phyloP scores from a whole-genome alignment of 805 yeast genomes.

The Millerozyma miso region DNA sequence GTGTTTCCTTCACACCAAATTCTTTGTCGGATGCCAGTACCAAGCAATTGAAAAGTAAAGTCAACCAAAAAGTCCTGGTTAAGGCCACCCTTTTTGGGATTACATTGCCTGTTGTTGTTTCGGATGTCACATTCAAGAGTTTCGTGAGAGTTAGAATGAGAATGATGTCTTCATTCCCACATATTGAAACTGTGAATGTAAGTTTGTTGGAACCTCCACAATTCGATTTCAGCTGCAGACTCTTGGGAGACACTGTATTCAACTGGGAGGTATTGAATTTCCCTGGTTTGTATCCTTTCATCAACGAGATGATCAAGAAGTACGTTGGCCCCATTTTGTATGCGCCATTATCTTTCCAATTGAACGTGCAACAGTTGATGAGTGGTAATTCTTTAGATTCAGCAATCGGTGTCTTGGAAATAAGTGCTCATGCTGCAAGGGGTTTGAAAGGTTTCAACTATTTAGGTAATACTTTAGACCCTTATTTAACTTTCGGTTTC shows the following conservation, averaged over 20 bases:
- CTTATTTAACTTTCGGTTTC: conserved; percentile 74
- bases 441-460: conserved; percentile 66
- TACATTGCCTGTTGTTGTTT: conserved; percentile 72
- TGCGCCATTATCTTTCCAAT: conserved; percentile 87
- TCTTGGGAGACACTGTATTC: conserved; percentile 76
- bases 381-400: conserved; percentile 77
- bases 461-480: conserved; percentile 80
- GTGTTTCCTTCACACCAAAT: conserved; percentile 88
- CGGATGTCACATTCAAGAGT: conserved; percentile 74
- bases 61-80: conserved; percentile 75
- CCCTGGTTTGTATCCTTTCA: conserved; percentile 82
- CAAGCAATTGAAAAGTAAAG: conserved; percentile 78
- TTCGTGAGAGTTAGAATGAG: conserved; percentile 76
- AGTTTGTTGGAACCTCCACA: conserved; percentile 83
- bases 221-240: conserved; percentile 74
- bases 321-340: conserved; percentile 86
- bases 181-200: conserved; percentile 84
- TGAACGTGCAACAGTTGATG: conserved; percentile 85
- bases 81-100: conserved; percentile 82
- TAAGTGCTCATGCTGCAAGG: conserved; percentile 63
- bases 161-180: conserved; percentile 90
- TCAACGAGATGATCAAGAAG: conserved; percentile 80
- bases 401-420: conserved; percentile 80
- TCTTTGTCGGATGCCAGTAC: conserved; percentile 77
- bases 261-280: conserved; percentile 83